Base-by-base conservation (phyloP, 768 basidiomycete genomes). In the Auricularia sp. region DNA sequence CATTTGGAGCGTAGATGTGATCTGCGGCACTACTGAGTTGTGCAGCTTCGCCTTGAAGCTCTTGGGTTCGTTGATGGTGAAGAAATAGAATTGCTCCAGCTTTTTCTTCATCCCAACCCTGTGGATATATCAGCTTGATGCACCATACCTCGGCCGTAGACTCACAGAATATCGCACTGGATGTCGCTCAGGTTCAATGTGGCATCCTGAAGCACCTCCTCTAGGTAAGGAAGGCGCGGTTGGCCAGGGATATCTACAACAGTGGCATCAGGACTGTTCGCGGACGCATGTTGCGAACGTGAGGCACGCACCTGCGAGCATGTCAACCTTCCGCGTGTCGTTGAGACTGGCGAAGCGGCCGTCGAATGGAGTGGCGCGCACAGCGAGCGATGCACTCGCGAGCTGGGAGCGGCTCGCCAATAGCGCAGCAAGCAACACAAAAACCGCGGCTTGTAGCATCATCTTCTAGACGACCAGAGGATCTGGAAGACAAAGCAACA, bases 21-120 rank as follows among this genome's bases (percentile, higher is more conserved):
- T 76, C n/a, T 75, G 70, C 3, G 82, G 78, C 4, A 77, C 69
- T 61, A 84, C 73, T 10, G 74, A 64, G 33, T 60, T 64, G 29
- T 64, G 62, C 16, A 84, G 61, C 12, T 62, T 64, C 23, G 69
- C 68, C 67, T 78, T 77, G 75, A 86, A 86, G 36, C 70, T 69
- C 5, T 68, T 66, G 61, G 71, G 76, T 68, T 86, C 66, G 61
- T 72, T 71, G 69, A 86, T 79, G 62, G 78, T 71, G 77, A 84
- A 84, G 72, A 86, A 83, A 65, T 79, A 74, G 69, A 80, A 83
- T 6, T 74, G 72, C 66, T 84, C 78, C 4, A 76, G 77, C 73
- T 79, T 81, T 78, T 86, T 86, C 5, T 66, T 70, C 70, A 72
- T 71, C 1, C 71, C 71, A 29, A 70, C 56, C 2, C 71, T 72